Evolutionary conservation across 495 filamentous ascomycete genomes (phyloP).

Genomic region (Chaetomium tenue): DNA sequence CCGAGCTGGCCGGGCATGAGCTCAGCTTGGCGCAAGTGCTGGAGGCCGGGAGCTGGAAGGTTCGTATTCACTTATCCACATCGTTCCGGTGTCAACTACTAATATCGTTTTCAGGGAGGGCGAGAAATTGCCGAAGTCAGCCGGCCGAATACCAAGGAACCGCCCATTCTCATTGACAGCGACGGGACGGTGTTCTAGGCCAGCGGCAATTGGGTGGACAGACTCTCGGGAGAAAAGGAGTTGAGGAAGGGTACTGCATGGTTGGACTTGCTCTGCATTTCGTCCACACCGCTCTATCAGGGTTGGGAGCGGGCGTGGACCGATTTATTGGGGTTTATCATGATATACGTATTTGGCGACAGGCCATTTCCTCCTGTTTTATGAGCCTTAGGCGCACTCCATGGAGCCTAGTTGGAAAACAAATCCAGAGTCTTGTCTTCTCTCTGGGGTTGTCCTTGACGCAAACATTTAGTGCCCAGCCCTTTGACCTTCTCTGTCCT

Average conservation of each 20-base stretch:
- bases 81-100: neutral
- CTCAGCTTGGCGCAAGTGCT: slow-evolving; percentile 75
- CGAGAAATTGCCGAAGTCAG: slow-evolving; percentile 95
- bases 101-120: slow-evolving; percentile 63
- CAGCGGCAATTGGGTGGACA: neutral
- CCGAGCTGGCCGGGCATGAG: slow-evolving; percentile 53
- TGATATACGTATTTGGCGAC: neutral
- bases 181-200: slow-evolving; percentile 83
- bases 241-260: neutral
- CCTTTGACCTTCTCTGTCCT: no score
- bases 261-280: neutral
- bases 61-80: slow-evolving; percentile 33
- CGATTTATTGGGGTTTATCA: neutral
- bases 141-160: slow-evolving; percentile 92
- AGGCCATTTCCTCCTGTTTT: neutral
- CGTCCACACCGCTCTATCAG: neutral
- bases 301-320: neutral
- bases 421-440: no score
- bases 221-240: neutral
- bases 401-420: no score
- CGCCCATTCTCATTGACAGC: slow-evolving; percentile 92
- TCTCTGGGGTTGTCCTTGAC: no score
- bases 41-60: slow-evolving; percentile 96
- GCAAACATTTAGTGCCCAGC: no score
- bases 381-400: no score